Evolutionary conservation across 1,139 yeast species (phyloP), one percentile per base, ranked within the genome.

Genomic region (Kodamaea alishanica): DNA sequence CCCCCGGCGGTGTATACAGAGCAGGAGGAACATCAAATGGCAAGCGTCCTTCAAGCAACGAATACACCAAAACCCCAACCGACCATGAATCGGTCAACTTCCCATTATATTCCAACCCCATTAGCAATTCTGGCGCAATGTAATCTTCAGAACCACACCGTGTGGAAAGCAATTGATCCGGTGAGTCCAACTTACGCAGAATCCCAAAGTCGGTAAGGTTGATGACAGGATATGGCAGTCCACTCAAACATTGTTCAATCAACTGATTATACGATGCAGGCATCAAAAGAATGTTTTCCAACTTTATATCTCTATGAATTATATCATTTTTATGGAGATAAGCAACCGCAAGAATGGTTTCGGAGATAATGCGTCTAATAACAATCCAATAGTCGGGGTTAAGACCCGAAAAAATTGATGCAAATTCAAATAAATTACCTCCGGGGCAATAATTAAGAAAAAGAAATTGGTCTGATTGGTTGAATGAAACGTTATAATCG

Each of bases 71-170:
- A 4, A 90, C 97, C 1, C 97, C 98, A 6, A 89, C 63, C 1
- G 97, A 87, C 98, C 98, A 92, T 10, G 92, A 73, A 56, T 92
- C 98, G 32, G 94, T 84, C 47, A 86, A 78, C 39, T 84, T 75
- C 3, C 98, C 98, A 54, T 90, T 90, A 55, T 92, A 92, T 12
- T 87, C 82, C 42, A 87, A 71, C 0, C 97, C 97, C 81, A 92
- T 79, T 30, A 92, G 66, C 27, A 92, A 66, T 58, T 92, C 98
- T 0, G 97, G 98, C 0, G 96, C 82, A 2, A 92, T 95, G 51
- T 92, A 92, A 58, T 92, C 97, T 48, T 88, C 96, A 1, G 96
- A 85, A 0, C 98, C 98, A 61, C 98, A 92, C 42, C 97, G 65
- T 1, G 97, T 90, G 2, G 84, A 72, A 24, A 94, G 70, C 41